Conservation (phyloP, 2,329 filamentous ascomycete species). For the Alternaria metachromatica region DNA sequence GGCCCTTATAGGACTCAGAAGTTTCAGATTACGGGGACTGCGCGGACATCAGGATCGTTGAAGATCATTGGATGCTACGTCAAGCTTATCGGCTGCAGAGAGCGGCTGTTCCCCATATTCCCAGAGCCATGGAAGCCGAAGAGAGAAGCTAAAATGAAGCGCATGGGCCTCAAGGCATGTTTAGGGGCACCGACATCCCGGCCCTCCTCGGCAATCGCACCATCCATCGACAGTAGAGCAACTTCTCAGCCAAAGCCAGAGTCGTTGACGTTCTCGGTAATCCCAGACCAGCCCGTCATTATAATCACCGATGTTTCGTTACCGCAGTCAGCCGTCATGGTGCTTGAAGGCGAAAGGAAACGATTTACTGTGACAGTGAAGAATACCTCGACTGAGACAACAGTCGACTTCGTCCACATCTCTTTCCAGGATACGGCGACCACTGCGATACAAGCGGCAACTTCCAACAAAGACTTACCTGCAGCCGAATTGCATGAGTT, state of each 20-base stretch:
- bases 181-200: constrained; percentile 57
- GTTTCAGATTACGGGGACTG: constrained; percentile 72
- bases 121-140: constrained; percentile 75
- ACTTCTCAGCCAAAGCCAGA: constrained; percentile 42
- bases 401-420: constrained; percentile 84
- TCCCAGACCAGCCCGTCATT: constrained; percentile 78
- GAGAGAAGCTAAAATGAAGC: constrained; percentile 76
- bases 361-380: constrained; percentile 79
- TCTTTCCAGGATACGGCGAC: constrained; percentile 91
- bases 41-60: constrained; percentile 70
- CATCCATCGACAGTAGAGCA: constrained; percentile 28
- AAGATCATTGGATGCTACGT: constrained; percentile 79
- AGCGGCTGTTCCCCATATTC: constrained; percentile 85
- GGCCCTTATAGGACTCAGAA: constrained; percentile 85
- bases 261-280: constrained; percentile 72
- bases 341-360: constrained; percentile 86
- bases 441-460: constrained; percentile 73
- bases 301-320: constrained; percentile 78
- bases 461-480: constrained; percentile 77
- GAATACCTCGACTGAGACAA: constrained; percentile 73
- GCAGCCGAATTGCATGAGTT: constrained; percentile 84
- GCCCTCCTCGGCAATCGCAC: constrained; percentile 43
- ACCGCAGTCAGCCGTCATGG: constrained; percentile 85
- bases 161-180: constrained; percentile 65
- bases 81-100: constrained; percentile 80